Evolutionary conservation across 2,329 filamentous ascomycete species (phyloP).

Genomic region (Arthrocladium fulminans): DNA sequence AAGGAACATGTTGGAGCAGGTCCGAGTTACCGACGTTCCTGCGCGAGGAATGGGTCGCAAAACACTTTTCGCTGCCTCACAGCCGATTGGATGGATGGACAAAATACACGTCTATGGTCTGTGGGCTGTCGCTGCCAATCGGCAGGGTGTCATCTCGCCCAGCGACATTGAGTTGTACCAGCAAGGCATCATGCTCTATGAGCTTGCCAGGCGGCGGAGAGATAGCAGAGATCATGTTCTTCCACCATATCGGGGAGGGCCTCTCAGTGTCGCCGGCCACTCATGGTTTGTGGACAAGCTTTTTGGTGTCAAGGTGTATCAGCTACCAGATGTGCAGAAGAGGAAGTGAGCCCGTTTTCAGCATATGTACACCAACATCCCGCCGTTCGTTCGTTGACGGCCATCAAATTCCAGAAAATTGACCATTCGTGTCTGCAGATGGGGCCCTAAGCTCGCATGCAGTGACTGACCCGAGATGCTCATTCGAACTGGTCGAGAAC

Average conservation of each 20-base stretch:
- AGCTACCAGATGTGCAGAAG: constrained; percentile 1
- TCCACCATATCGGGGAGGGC: constrained; percentile 8
- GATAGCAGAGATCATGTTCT: constrained; percentile 9
- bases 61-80: neutral
- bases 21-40: neutral
- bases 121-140: constrained; percentile 9
- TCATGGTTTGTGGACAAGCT: constrained; percentile 10
- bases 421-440: no score
- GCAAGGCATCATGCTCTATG: constrained; percentile 9
- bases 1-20: constrained; percentile 10
- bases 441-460: no score
- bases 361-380: no score
- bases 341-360: neutral
- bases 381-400: no score
- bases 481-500: no score
- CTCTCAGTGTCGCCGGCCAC: constrained; percentile 9
- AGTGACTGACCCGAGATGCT: no score
- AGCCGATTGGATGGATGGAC: constrained; percentile 1
- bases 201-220: constrained; percentile 7
- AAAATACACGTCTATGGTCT: constrained; percentile 7
- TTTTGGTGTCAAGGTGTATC: constrained; percentile 12
- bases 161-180: constrained; percentile 6
- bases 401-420: no score
- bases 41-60: neutral
- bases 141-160: constrained; percentile 4